Base-by-base conservation (phyloP, 1,284 basidiomycete species). In the Ganoderma lingzhi region DNA sequence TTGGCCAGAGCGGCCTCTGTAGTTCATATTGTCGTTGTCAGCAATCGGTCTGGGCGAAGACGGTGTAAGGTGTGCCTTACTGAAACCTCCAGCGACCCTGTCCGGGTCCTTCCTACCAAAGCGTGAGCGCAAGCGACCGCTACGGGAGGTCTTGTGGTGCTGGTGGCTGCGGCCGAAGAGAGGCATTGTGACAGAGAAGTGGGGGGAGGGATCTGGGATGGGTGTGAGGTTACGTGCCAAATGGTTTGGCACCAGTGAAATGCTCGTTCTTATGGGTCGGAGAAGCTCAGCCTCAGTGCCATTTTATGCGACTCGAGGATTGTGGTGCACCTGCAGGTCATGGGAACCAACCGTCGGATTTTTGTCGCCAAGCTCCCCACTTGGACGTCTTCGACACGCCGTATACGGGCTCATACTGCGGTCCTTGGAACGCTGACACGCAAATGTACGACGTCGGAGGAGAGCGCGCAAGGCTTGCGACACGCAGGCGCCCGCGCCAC, bases 1-100 rank as follows among this genome's bases (percentile, higher is more conserved):
- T 87, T 87, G 41, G 84, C 67, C 9, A 87, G 78, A 6, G 87
- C 84, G 51, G 84, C 84, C 77, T 83, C 85, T 87, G 73, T 42
- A 8, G 15, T 51, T 64, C 53, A 32, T 17, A 3, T 5, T 3
- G 23, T 30, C 28, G 6, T 55, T 1, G 10, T 55, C 30, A 55
- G 30, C 12, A 32, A 30, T 32, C 30, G 45, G 6, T 64, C 15
- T 35, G 62, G 51, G 53, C 30, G 41, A 23, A 41, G 37, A 28
- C 30, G 53, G 53, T 17, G 53, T 15, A 55, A 55, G 53, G 23
- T 55, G 23, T 55, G 28, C 28, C 83, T 74, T 74, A 86, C 86
- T 86, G 77, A 84, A 84, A 42, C 84, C 85, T 51, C 82, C 85
- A 37, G 83, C 85, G 62, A 85, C 84, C 60, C 84, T 84, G 71